Base-by-base conservation (phyloP, 2,329 filamentous ascomycete species). In the Xylariaceae sp. region DNA sequence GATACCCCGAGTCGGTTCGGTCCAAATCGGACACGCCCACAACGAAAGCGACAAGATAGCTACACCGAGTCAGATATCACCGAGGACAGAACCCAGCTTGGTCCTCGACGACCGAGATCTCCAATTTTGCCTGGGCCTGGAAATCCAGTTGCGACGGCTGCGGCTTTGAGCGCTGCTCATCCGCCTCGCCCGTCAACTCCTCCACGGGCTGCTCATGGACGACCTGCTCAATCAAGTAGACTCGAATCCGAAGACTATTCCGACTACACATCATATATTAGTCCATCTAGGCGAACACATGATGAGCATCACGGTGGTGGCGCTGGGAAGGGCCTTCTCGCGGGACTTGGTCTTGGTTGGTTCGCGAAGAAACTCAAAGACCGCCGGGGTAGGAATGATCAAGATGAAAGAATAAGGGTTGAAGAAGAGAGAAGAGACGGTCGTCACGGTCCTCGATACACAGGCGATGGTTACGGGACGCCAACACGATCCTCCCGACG, bases 261-360 rank as follows among this genome's bases (percentile, higher is more conserved):
- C 0, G 77, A 80, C 44, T 79, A 80, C 49, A 80, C 78, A 0
- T 80, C 77, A 0, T 80, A 80, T 50, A 71, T 76, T 34, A 86
- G 78, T 52, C 82, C 80, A 11, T 88, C 83, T 36, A 73, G 75
- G 43, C 76, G 77, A 36, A 71, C 73, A 21, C 59, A 68, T 11
- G 71, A 71, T 6, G 67, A 73, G 25, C 60, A 56, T 44, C 68
- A 43, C 65, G 69, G 44, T 25, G 57, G 65, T 11, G 74, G 77
- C 1, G 65, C 74, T n/a, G 75, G 73, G 19, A 80, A 84, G 53
- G 78, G 78, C 1, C 55, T 81, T 12, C 59, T 83, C 40, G 82
- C 78, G 7, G 73, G 82, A 2, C 65, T 88, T 21, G 85, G 85
- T 2, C 70, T 85, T 25, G 86, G 85, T 7, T 86, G 84, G 70